These are phyloP conservation scores for Tagetes erecta DNA, from an alignment of 129 eudicot species.

Conservation along the genomic window DNA sequence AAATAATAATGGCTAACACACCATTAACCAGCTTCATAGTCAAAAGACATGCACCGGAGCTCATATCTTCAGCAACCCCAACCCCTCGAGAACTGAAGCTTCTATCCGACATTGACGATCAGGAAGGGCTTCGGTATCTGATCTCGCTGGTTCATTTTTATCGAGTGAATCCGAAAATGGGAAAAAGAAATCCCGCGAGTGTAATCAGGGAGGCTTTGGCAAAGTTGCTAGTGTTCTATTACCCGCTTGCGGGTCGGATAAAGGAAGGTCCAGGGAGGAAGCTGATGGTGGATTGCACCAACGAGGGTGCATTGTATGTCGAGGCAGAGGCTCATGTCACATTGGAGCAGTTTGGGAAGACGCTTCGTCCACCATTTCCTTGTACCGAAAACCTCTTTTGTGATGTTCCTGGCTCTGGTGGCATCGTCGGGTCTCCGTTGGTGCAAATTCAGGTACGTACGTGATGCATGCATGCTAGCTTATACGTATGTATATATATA, in stretches of 20 bases:
- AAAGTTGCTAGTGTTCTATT: conserved; percentile 39
- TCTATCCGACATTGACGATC: conserved; percentile 29
- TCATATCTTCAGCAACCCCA: conserved; percentile 33
- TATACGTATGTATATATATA: no score
- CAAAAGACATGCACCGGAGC: conserved; percentile 29
- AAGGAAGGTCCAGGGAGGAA: conserved; percentile 11
- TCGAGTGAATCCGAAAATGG: conserved; percentile 4
- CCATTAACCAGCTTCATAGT: conserved; percentile 12
- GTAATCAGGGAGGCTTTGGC: conserved; percentile 33
- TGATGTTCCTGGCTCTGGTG: conserved; percentile 31
- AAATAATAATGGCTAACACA: no score
- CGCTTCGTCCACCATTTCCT: conserved; percentile 36
- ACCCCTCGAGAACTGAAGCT: conserved; percentile 29
- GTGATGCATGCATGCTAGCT: no score
- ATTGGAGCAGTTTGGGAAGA: conserved; percentile 26
- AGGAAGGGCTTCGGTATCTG: conserved; percentile 19
- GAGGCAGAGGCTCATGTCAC: conserved; percentile 46
- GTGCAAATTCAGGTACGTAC: conserved; percentile 36
- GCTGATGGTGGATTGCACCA: conserved; percentile 41
- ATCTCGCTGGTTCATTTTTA: conserved; percentile 28
- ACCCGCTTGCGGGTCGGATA: conserved; percentile 50
- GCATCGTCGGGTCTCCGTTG: conserved; percentile 24
- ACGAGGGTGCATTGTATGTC: conserved; percentile 42
- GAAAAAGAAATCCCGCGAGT: background rate
- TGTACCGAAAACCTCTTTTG: conserved; percentile 32